Evolutionary conservation across 2,329 filamentous ascomycete genomes (phyloP), one percentile per base, ranked within the genome.

Genomic region (Penicillium sp.): DNA sequence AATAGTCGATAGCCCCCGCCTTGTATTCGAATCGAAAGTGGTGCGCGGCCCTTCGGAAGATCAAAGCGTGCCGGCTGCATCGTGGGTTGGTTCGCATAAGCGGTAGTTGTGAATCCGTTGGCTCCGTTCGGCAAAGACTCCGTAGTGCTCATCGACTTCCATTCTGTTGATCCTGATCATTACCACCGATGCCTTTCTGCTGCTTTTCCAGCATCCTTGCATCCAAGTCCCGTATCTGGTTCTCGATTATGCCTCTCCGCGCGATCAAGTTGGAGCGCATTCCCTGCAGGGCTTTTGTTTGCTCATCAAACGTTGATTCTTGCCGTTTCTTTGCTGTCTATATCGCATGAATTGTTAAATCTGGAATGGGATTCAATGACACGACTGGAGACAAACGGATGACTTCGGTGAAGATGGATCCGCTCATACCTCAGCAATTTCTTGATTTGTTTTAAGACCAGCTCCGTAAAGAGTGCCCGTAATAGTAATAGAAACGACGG

Each of bases 391-490:
- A 13, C 21, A 24, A 22, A 32, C n/a, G 48, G 37, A 50, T 42
- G 37, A 32, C 26, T 37, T 22, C 38, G 32, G 41, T 22, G 13
- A 21, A 38, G 26, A 24, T 17, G 26, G 26, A 42, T 19, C 28
- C 19, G 26, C 17, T 50, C 64, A 38, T 66, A 82, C 80, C 71
- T 80, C 64, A 48, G 72, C 70, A 33, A 69, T 64, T 43, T 82
- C 75, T 54, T 74, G 69, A 29, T 73, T 65, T 3, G 72, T 75
- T 62, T 82, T 82, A 52, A 83, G 55, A 6, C 75, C 74, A 19
- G 81, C 81, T 22, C 81, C 81, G 57, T 81, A 83, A 53, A 77
- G 72, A 5, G 78, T 73, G 45, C 81, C 80, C 1, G 74, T 75
- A 6, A 76, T 75, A 1, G 79, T 81, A 41, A 81, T 74, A 15